Evolutionary conservation across 106 monocot genomes (phyloP).

Genomic region (Platanthera guangdongensis): DNA sequence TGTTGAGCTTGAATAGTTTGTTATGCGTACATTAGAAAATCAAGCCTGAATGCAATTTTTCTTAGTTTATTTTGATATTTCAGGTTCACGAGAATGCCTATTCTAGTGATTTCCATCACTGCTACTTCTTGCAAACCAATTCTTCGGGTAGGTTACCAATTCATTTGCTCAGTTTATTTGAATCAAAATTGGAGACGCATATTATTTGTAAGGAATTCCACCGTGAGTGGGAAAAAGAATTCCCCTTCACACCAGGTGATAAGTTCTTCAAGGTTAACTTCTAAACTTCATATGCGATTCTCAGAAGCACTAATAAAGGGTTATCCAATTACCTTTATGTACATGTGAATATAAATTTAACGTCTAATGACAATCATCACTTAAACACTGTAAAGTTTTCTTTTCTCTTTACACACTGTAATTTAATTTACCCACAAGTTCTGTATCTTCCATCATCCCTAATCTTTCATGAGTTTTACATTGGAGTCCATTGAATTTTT

Average conservation of each 20-base stretch:
- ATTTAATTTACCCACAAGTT: no score
- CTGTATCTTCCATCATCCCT: no score
- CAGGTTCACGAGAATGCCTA: conserved; percentile 98
- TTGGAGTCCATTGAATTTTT: no score
- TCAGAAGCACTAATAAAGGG: background rate
- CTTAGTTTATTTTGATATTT: conserved; percentile 10
- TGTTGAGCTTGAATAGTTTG: background rate
- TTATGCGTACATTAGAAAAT: background rate
- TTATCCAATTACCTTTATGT: background rate
- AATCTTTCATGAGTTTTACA: no score
- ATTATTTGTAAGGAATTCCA: background rate
- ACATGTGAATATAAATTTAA: background rate
- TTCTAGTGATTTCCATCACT: conserved; percentile 92
- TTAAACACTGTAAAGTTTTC: background rate
- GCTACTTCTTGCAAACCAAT: conserved; percentile 61
- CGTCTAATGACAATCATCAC: background rate
- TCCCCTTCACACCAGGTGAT: background rate
- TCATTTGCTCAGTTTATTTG: background rate
- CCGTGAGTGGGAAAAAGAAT: background rate
- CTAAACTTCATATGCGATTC: background rate
- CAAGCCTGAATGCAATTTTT: background rate
- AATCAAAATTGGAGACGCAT: background rate
- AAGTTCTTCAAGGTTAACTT: background rate
- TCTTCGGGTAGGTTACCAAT: conserved; percentile 37
- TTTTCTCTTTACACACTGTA: background rate